Evolutionary conservation across 495 filamentous ascomycete genomes (phyloP).

Genomic region (Penicillium verhagenii): DNA sequence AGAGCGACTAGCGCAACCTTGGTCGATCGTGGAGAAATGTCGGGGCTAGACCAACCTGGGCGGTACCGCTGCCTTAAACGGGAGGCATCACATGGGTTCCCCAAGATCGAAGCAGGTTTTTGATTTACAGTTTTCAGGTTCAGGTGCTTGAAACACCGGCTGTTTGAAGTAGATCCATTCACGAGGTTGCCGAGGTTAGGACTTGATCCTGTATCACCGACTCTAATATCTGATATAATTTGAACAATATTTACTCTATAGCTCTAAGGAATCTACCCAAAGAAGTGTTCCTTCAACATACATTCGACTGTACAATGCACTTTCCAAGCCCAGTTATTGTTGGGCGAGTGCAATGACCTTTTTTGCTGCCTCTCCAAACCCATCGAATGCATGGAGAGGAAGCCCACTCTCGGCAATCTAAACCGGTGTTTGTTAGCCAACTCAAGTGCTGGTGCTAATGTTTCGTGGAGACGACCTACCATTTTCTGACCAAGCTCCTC

Average conservation of each 20-base stretch:
- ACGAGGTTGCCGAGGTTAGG: not conserved
- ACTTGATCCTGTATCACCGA: not conserved
- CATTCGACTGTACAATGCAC: not conserved
- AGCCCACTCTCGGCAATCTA: constrained; percentile 73
- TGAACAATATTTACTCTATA: not conserved
- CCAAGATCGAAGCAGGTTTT: not conserved
- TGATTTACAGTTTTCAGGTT: not conserved
- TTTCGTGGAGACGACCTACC: constrained; percentile 36
- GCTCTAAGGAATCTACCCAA: not conserved
- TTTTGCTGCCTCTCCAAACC: constrained; percentile 74
- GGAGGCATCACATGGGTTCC: constrained; percentile 7
- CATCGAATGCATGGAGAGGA: constrained; percentile 72
- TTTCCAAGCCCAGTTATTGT: not conserved
- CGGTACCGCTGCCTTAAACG: not conserved
- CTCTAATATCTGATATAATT: not conserved
- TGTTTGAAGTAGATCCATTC: not conserved
- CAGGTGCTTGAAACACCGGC: not conserved
- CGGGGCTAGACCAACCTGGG: constrained; percentile 23
- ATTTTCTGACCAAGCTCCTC: constrained; percentile 74
- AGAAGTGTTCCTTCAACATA: not conserved
- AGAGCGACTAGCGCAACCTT: constrained; percentile 18
- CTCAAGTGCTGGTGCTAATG: not conserved
- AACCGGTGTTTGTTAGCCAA: not conserved
- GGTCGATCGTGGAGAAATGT: constrained; percentile 30
- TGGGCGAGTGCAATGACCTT: constrained; percentile 69